A percentile compares a stretch with the other conserved stretches of the same genome.
Conservation (phyloP, 768 basidiomycete genomes). For the Russula olivacea region DNA sequence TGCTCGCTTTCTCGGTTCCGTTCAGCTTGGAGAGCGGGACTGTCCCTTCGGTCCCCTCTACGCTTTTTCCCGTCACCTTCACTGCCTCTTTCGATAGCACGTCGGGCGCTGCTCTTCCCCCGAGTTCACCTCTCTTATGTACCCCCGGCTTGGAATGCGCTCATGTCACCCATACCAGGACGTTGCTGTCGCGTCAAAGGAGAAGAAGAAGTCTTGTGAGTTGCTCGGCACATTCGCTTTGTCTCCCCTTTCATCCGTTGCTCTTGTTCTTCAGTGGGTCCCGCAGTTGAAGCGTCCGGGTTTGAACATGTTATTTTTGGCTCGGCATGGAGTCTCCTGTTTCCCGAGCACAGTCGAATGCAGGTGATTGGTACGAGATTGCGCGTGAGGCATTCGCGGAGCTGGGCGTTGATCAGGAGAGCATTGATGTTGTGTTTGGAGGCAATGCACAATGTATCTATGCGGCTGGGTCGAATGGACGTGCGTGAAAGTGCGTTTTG, state of each 20-base stretch:
- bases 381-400: constrained; percentile 75
- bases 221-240: neutral
- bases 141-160: no score
- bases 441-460: constrained; percentile 44
- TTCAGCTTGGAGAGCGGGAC: constrained; percentile 49
- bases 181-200: constrained; percentile 33
- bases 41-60: constrained; percentile 36
- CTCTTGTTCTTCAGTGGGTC: constrained; percentile 50
- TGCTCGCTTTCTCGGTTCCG: constrained; percentile 57
- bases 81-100: constrained; percentile 65
- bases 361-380: constrained; percentile 74
- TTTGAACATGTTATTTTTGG: constrained; percentile 79
- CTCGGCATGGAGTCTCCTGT: constrained; percentile 58
- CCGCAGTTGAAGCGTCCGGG: constrained; percentile 80
- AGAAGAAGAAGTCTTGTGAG: constrained; percentile 78
- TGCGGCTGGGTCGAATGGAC: constrained; percentile 1
- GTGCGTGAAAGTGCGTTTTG: neutral
- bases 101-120: constrained; percentile 64
- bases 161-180: constrained; percentile 43
- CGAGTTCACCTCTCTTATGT: constrained; percentile 66
- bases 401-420: constrained; percentile 70
- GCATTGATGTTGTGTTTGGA: constrained; percentile 67
- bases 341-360: constrained; percentile 42
- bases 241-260: constrained; percentile 12
- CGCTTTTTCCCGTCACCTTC: constrained; percentile 60